Conservation (phyloP, 1,284 basidiomycete species). For the Heterobasidion irregulare region DNA sequence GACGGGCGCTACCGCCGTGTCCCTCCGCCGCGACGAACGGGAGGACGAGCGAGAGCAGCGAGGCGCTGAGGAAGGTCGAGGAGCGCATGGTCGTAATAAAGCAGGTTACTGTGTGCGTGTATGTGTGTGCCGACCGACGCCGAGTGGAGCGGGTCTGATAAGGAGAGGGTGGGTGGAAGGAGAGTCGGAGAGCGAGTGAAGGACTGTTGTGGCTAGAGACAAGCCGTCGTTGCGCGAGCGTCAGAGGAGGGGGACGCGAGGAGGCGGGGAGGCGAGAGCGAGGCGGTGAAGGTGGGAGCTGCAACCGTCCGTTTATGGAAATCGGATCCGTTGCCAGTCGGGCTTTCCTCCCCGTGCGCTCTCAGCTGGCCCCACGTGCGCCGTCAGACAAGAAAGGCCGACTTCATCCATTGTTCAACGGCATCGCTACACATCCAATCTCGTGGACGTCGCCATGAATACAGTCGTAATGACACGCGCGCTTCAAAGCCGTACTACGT, state of each 20-base stretch:
- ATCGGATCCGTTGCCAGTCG: neutral
- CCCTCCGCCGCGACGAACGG: constrained; percentile 16
- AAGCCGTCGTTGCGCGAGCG: neutral
- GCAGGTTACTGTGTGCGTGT: too few relatives aligned
- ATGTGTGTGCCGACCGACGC: neutral
- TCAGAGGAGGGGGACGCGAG: neutral
- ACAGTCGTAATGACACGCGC: constrained; percentile 13
- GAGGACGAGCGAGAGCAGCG: constrained; percentile 20
- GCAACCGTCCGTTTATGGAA: neutral
- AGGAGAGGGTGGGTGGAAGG: neutral
- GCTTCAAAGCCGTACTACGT: neutral
- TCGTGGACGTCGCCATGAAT: constrained; percentile 24
- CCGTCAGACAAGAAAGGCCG: too few relatives aligned
- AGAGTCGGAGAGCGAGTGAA: neutral
- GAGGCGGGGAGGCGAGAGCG: constrained; percentile 1
- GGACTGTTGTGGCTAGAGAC: neutral
- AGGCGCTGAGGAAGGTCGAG: constrained; percentile 17
- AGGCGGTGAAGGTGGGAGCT: neutral
- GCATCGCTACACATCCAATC: constrained; percentile 2
- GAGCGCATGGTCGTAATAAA: constrained; percentile 19
- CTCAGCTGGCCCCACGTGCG: neutral
- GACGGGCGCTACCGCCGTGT: constrained; percentile 15
- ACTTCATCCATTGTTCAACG: neutral
- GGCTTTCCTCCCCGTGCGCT: neutral
- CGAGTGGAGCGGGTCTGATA: neutral